Percentiles rank a stretch among this genome's conserved stretches.
Conservation (phyloP, 1,284 basidiomycete genomes). For the Agroathelia rolfsii region DNA sequence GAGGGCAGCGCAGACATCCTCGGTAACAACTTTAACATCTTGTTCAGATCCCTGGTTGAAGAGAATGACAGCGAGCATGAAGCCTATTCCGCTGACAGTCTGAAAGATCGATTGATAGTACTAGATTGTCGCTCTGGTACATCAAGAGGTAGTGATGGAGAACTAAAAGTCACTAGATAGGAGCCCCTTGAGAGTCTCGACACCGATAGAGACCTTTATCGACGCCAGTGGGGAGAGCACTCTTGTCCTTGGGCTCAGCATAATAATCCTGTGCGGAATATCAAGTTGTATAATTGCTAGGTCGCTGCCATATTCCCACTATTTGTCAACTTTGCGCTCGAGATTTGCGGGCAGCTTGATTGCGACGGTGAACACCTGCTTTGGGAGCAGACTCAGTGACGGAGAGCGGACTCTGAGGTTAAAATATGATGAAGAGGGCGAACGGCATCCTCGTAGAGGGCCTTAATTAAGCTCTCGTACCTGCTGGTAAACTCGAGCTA, state of each 20-base stretch:
- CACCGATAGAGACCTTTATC: constrained; percentile 96
- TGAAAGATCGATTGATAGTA: constrained; percentile 99
- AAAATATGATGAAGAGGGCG: constrained; percentile 67
- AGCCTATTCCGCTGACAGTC: constrained; percentile 88
- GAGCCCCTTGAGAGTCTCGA: constrained; percentile 94
- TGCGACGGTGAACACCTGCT: constrained; percentile 84
- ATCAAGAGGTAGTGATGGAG: constrained; percentile 94
- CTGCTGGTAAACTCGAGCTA: constrained; percentile 94
- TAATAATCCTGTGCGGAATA: constrained; percentile 94
- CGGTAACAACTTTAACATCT: constrained; percentile 93
- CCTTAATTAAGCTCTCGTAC: constrained; percentile 96
- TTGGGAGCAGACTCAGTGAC: constrained; percentile 45
- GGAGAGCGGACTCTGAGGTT: constrained; percentile 46
- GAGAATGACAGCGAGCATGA: constrained; percentile 94
- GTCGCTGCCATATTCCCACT: constrained; percentile 96
- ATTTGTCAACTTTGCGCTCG: constrained; percentile 95
- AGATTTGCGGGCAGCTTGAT: constrained; percentile 85
- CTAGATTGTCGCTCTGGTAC: constrained; percentile 89
- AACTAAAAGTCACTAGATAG: constrained; percentile 94
- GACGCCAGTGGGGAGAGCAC: constrained; percentile 94
- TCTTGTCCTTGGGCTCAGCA: constrained; percentile 97
- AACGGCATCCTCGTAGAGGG: constrained; percentile 92
- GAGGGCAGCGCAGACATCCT: constrained; percentile 94
- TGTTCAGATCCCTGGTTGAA: constrained; percentile 99
- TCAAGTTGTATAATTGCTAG: constrained; percentile 94